Evolutionary conservation across 2,329 filamentous ascomycete species (phyloP).

Genomic region (Sarocladium kiliense): DNA sequence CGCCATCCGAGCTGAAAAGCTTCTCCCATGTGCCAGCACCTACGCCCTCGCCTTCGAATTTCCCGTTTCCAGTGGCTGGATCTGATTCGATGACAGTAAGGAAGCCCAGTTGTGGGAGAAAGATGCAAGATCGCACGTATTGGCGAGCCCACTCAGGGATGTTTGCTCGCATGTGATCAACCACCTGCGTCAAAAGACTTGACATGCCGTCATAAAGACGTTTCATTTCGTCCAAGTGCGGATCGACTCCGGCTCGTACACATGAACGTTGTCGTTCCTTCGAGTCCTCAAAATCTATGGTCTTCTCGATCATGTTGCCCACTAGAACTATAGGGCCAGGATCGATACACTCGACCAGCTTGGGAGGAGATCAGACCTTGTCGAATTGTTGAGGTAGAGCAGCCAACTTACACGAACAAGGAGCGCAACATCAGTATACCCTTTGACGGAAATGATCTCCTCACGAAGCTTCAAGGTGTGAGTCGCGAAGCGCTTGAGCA

Average conservation of each 20-base stretch:
- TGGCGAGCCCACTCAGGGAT: slow-evolving; percentile 55
- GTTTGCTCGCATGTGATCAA: slow-evolving; percentile 54
- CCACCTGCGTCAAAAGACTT: slow-evolving; percentile 63
- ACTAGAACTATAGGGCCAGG: slow-evolving; percentile 55
- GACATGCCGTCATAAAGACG: slow-evolving; percentile 73
- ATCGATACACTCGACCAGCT: slow-evolving; percentile 58
- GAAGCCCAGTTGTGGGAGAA: slow-evolving; percentile 89
- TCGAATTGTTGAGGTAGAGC: slow-evolving; percentile 8
- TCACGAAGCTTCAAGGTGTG: slow-evolving; percentile 67
- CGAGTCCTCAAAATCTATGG: slow-evolving; percentile 76
- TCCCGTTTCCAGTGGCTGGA: slow-evolving; percentile 45
- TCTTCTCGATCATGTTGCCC: slow-evolving; percentile 65
- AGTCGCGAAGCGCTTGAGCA: slow-evolving; percentile 65
- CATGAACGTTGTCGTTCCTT: slow-evolving; percentile 66
- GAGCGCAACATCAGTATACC: slow-evolving; percentile 15
- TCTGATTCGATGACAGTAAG: slow-evolving; percentile 64
- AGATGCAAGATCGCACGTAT: slow-evolving; percentile 70
- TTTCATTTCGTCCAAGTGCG: slow-evolving; percentile 72
- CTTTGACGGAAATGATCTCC: slow-evolving; percentile 32
- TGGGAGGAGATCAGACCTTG: slow-evolving; percentile 7
- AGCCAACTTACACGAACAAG: slow-evolving; percentile 35
- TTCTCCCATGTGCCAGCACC: slow-evolving; percentile 65
- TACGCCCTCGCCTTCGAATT: slow-evolving; percentile 57
- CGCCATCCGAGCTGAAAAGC: slow-evolving; percentile 66
- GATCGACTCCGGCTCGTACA: slow-evolving; percentile 66